These are phyloP conservation scores for Babesia bovis DNA, from an alignment of 169 alveolate species.

Conservation along the genomic window DNA sequence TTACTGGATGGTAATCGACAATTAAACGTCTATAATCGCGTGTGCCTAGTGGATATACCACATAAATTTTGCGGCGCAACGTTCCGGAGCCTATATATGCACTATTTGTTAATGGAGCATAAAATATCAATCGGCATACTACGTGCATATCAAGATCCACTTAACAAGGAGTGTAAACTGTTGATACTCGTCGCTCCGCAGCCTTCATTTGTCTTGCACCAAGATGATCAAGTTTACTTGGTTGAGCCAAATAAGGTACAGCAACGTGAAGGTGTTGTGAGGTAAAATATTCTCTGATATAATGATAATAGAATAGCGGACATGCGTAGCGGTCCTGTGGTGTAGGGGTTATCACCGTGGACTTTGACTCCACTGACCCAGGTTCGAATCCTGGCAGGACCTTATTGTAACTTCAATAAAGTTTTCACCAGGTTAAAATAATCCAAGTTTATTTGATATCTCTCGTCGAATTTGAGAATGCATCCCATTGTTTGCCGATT, in stretches of 20 bases:
- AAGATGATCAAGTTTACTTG: slow-evolving; percentile 45
- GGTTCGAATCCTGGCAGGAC: slow-evolving; percentile 95
- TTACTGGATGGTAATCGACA: slow-evolving; percentile 24
- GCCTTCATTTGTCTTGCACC: slow-evolving; percentile 45
- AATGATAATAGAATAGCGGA: neutral
- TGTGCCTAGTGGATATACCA: slow-evolving; percentile 35
- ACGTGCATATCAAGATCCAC: slow-evolving; percentile 51
- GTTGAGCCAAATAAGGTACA: slow-evolving; percentile 9
- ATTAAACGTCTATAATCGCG: neutral
- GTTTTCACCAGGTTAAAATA: neutral
- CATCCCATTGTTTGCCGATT: too few species aligned
- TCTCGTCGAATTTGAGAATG: too few species aligned
- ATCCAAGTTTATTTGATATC: neutral
- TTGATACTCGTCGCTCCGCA: slow-evolving; percentile 65
- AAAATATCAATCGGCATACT: slow-evolving; percentile 58
- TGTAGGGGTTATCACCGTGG: slow-evolving; percentile 93
- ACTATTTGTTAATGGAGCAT: slow-evolving; percentile 26
- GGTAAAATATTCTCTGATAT: neutral
- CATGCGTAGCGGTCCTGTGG: slow-evolving; percentile 23
- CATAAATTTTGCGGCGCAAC: slow-evolving; percentile 20
- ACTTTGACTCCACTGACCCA: slow-evolving; percentile 93
- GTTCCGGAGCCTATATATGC: slow-evolving; percentile 34
- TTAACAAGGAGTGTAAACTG: slow-evolving; percentile 31
- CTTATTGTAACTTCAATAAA: too few species aligned
- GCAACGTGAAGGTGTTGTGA: neutral